phyloP scores from a whole-genome alignment of 805 yeast species.

The Danielozyma ontarioensis region DNA sequence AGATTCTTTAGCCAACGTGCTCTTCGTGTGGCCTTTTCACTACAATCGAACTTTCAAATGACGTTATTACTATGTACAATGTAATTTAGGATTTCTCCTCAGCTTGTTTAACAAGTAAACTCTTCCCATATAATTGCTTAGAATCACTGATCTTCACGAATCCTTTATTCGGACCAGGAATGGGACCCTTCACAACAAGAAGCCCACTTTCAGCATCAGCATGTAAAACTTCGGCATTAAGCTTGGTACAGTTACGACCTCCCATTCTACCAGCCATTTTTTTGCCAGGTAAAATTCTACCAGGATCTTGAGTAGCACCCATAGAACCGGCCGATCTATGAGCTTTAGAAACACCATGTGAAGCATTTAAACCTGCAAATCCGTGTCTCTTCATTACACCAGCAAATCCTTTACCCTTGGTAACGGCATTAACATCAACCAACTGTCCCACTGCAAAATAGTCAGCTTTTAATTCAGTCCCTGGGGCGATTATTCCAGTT shows the following conservation, averaged over 20 bases:
- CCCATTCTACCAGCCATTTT: slow-evolving; percentile 99
- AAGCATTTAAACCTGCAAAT: slow-evolving; percentile 81
- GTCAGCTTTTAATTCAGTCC: slow-evolving; percentile 75
- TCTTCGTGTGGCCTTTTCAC: too few relatives aligned
- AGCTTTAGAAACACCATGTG: slow-evolving; percentile 92
- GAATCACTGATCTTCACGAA: slow-evolving; percentile 78
- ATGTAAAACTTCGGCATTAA: slow-evolving; percentile 71
- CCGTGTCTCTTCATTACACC: slow-evolving; percentile 98
- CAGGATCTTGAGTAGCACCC: slow-evolving; percentile 94
- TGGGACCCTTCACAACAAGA: slow-evolving; percentile 79
- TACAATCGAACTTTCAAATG: too few relatives aligned
- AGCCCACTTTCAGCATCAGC: slow-evolving; percentile 79
- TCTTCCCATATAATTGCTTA: slow-evolving; percentile 45
- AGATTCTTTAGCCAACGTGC: too few relatives aligned
- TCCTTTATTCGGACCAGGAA: slow-evolving; percentile 82
- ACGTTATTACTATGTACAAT: too few relatives aligned
- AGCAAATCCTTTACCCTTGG: slow-evolving; percentile 94
- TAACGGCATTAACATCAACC: slow-evolving; percentile 72
- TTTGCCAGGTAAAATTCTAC: slow-evolving; percentile 92
- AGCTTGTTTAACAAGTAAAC: slow-evolving; percentile 15
- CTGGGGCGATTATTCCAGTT: slow-evolving; percentile 64
- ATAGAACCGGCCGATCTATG: slow-evolving; percentile 97
- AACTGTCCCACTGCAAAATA: slow-evolving; percentile 78
- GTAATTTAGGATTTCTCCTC: not conserved
- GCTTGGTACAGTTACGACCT: slow-evolving; percentile 62